These are phyloP conservation scores for Populus euphratica DNA, from an alignment of 345 rosid species.

Conservation along the genomic window DNA sequence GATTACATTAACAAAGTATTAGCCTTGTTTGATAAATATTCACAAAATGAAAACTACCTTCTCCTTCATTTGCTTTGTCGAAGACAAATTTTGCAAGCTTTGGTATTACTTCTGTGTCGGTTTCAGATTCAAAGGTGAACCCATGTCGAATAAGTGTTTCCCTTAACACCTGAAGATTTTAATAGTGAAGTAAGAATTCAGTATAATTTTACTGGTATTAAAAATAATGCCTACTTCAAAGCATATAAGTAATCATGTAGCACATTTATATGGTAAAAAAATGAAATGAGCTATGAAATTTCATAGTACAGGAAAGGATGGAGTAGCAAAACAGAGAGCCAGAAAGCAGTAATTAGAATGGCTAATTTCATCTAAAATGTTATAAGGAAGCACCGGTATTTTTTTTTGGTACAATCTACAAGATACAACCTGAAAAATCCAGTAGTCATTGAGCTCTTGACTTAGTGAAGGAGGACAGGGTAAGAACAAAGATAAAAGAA, in stretches of 20 bases:
- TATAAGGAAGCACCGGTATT: not conserved
- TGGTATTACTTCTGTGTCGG: constrained; percentile 95
- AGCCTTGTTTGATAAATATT: not conserved
- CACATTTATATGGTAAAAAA: not conserved
- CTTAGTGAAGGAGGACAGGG: too few relatives aligned
- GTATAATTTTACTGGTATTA: not conserved
- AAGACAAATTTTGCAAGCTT: constrained; percentile 89
- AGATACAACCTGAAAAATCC: not conserved
- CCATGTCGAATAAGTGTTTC: constrained; percentile 79
- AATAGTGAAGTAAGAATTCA: constrained; percentile 1
- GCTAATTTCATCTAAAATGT: not conserved
- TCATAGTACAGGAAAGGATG: not conserved
- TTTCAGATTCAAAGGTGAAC: constrained; percentile 82
- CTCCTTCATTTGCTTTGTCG: constrained; percentile 78
- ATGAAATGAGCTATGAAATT: not conserved
- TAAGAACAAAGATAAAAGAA: too few relatives aligned
- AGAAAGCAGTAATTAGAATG: not conserved
- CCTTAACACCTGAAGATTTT: constrained; percentile 59
- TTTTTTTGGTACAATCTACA: not conserved
- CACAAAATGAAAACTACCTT: constrained; percentile 41
- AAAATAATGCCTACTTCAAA: not conserved
- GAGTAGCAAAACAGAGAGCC: not conserved
- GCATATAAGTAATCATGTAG: not conserved
- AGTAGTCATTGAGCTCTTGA: not conserved
- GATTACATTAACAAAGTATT: not conserved